Percentiles rank a stretch among this genome's conserved stretches.
Evolutionary conservation across 305 asterid species (phyloP).

Genomic region (Fraxinus nigra): DNA sequence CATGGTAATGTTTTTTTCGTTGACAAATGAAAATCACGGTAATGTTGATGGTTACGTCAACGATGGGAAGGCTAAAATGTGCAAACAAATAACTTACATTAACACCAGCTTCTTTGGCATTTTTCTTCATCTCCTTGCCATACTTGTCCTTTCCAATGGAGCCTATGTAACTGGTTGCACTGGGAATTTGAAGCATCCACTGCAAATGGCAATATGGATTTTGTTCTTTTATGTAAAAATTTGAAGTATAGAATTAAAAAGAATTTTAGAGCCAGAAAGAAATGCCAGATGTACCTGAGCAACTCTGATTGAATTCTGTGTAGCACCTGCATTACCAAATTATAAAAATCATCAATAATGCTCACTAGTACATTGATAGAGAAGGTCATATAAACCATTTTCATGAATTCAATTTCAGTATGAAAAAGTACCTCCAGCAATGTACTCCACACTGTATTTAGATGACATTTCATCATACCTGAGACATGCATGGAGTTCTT

Average conservation of each 20-base stretch:
- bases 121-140: slow-evolving; percentile 88
- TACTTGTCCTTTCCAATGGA: slow-evolving; percentile 92
- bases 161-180: slow-evolving; percentile 89
- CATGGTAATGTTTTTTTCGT: background rate
- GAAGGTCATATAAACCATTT: background rate
- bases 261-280: slow-evolving; percentile 8
- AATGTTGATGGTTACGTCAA: slow-evolving; percentile 7
- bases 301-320: slow-evolving; percentile 51
- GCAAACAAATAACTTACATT: slow-evolving; percentile 43
- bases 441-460: slow-evolving; percentile 36
- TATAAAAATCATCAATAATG: background rate
- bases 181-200: slow-evolving; percentile 98
- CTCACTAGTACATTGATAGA: background rate
- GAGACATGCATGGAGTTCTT: background rate
- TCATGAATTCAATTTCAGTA: background rate
- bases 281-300: slow-evolving; percentile 31
- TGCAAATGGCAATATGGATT: slow-evolving; percentile 29
- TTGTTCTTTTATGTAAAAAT: background rate
- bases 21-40: background rate
- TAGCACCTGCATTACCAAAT: slow-evolving; percentile 35
- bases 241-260: background rate
- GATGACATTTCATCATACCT: slow-evolving; percentile 51
- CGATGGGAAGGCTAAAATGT: slow-evolving; percentile 5
- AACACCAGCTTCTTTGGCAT: slow-evolving; percentile 67
- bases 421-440: slow-evolving; percentile 43